Percentiles rank a stretch among this genome's conserved stretches.
phyloP scores from a whole-genome alignment of 2,329 filamentous ascomycete genomes.

The Tolypocladium ovalisporum region DNA sequence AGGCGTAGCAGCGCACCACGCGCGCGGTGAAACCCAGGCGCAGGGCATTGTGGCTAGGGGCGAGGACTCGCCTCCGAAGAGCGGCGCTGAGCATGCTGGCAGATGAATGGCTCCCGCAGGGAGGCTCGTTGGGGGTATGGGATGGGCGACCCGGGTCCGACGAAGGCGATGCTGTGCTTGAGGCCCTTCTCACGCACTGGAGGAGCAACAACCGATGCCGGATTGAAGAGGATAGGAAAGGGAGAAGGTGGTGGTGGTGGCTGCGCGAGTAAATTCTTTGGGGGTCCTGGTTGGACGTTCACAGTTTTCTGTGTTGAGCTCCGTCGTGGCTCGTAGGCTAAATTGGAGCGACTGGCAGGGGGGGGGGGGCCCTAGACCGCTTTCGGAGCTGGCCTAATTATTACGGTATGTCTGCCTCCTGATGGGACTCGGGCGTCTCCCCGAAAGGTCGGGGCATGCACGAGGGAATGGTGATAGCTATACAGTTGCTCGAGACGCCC shows the following conservation, averaged over 20 bases:
- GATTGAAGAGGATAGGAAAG: slow-evolving; percentile 5
- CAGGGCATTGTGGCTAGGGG: slow-evolving; percentile 36
- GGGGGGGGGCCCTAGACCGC: slow-evolving; percentile 17
- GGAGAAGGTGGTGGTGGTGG: slow-evolving; percentile 8
- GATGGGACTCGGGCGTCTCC: background rate
- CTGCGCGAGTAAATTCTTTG: slow-evolving; percentile 25
- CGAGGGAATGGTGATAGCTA: background rate
- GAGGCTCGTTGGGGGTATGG: slow-evolving; percentile 1
- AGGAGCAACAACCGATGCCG: slow-evolving; percentile 3
- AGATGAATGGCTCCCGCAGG: slow-evolving; percentile 17
- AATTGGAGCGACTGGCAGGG: slow-evolving; percentile 15
- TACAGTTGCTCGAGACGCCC: background rate
- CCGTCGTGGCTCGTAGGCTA: slow-evolving; percentile 22
- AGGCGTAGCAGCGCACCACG: slow-evolving; percentile 58
- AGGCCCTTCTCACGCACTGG: background rate
- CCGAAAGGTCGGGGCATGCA: background rate
- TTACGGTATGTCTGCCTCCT: background rate
- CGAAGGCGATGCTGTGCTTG: slow-evolving; percentile 7
- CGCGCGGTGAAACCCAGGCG: slow-evolving; percentile 40
- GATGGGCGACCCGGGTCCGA: background rate
- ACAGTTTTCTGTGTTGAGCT: slow-evolving; percentile 33
- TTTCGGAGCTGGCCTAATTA: slow-evolving; percentile 10
- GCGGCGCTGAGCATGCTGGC: slow-evolving; percentile 49
- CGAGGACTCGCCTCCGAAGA: slow-evolving; percentile 51
- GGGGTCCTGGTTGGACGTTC: slow-evolving; percentile 20